A percentile compares a stretch with the other conserved stretches of the same genome.
phyloP scores from a whole-genome alignment of 2,329 filamentous ascomycete species.

The Aspergillus pseudoterreus region DNA sequence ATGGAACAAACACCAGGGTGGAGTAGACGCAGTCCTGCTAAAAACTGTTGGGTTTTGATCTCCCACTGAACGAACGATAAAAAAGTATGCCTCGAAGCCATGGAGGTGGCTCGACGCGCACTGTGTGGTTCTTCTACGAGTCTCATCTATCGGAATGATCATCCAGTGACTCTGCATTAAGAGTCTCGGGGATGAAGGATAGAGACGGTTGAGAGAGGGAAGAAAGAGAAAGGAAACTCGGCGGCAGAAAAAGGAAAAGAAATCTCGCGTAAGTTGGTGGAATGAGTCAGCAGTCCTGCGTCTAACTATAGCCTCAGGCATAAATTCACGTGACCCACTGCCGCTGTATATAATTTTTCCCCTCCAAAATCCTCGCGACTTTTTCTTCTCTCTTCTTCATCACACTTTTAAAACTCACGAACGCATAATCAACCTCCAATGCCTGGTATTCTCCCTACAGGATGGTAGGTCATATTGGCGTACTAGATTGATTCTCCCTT shows the following conservation, averaged over 20 bases:
- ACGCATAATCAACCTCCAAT: slow-evolving; percentile 50
- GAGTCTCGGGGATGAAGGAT: neutral
- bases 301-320: neutral
- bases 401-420: slow-evolving; percentile 41
- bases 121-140: slow-evolving; percentile 28
- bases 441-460: slow-evolving; percentile 32
- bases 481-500: slow-evolving; percentile 37
- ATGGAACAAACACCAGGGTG: slow-evolving; percentile 43
- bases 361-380: neutral
- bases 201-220: neutral
- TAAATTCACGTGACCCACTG: slow-evolving; percentile 5
- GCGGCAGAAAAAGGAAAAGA: neutral
- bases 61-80: slow-evolving; percentile 45
- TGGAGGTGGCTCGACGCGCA: slow-evolving; percentile 33
- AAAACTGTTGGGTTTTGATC: slow-evolving; percentile 47
- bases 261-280: neutral
- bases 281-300: neutral
- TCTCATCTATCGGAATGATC: neutral
- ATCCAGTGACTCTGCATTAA: neutral
- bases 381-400: slow-evolving; percentile 20
- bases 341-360: slow-evolving; percentile 14
- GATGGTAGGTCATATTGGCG: slow-evolving; percentile 49
- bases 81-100: slow-evolving; percentile 41
- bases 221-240: neutral
- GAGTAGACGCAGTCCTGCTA: slow-evolving; percentile 50